Base-by-base conservation (phyloP, 2,329 filamentous ascomycete genomes). In the Penicillium nordicum region DNA sequence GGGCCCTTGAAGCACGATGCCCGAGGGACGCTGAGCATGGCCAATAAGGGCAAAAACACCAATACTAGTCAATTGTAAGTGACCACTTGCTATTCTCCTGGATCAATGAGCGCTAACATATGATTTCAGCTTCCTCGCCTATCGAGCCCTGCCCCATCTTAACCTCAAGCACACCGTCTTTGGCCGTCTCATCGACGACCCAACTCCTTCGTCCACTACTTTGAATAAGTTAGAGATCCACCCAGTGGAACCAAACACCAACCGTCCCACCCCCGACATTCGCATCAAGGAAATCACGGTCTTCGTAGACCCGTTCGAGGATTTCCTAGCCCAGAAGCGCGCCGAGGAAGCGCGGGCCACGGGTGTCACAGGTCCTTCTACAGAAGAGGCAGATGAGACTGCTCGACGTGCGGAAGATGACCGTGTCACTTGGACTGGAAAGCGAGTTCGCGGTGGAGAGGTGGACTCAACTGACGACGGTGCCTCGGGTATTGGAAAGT, bases 151-250 rank as follows among this genome's bases (percentile, higher is more conserved):
- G 0, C 87, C 88, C 61, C 94, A 99, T 76, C 82, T 99, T 0
- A 91, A 99, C 74, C 84, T 88, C 57, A 99, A 99, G 70, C 94
- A 99, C 75, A 97, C 94, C n/a, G 89, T 99, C 40, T 99, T 99
- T 68, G 94, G 88, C 2, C 85, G 86, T 37, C 85, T 97, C 0
- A 88, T 95, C 1, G 90, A 88, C 29, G 93, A 76, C 47, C 75
- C 75, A 18, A 75, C 74, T 0, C 74, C 74, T 3, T 77, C 75
- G n/a, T 75, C 74, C 14, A 64, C 71, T 7, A 76, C 74, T 2
- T 79, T 99, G 14, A 81, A 83, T 59, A 84, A 84, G 56, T 85
- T 99, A 76, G 94, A 99, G 75, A 83, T 83, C 11, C 84, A 87
- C 16, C 85, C 88, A 1, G 88, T 87, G 0, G 90, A 92, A 65